A percentile compares a stretch with the other conserved stretches of the same genome.
These are phyloP conservation scores for Russula brevipes DNA, from an alignment of 768 basidiomycete genomes.

Conservation along the genomic window DNA sequence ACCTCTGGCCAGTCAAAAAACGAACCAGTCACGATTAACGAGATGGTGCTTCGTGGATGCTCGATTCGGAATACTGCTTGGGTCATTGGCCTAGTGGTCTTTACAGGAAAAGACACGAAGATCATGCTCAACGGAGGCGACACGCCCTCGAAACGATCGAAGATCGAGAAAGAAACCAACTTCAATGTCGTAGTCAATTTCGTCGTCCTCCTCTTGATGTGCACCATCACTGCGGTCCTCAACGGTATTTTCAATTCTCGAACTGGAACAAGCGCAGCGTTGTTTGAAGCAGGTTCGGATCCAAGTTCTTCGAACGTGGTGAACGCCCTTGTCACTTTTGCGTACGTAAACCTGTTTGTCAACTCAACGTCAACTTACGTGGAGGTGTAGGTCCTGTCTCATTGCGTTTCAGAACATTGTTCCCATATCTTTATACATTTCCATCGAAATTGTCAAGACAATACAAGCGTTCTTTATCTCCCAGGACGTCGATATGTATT, in stretches of 20 bases:
- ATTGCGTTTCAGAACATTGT: slow-evolving; percentile 98
- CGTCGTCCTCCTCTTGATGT: slow-evolving; percentile 68
- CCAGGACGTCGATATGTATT: slow-evolving; percentile 96
- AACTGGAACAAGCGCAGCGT: slow-evolving; percentile 57
- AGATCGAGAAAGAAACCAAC: slow-evolving; percentile 98
- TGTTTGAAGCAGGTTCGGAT: slow-evolving; percentile 65
- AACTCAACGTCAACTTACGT: neutral
- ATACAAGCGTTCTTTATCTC: slow-evolving; percentile 96
- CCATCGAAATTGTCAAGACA: slow-evolving; percentile 97
- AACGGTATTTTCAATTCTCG: slow-evolving; percentile 65
- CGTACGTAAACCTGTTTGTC: slow-evolving; percentile 47
- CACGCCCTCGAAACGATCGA: slow-evolving; percentile 93
- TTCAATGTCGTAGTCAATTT: slow-evolving; percentile 98
- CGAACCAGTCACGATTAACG: slow-evolving; percentile 83
- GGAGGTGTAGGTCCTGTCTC: slow-evolving; percentile 64
- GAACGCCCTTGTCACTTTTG: slow-evolving; percentile 85
- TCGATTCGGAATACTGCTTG: slow-evolving; percentile 84
- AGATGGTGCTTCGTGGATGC: slow-evolving; percentile 88
- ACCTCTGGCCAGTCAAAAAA: slow-evolving; percentile 47
- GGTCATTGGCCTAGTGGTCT: slow-evolving; percentile 91
- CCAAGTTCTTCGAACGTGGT: slow-evolving; percentile 56
- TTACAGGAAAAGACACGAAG: slow-evolving; percentile 90
- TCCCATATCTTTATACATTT: slow-evolving; percentile 93
- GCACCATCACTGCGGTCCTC: slow-evolving; percentile 66
- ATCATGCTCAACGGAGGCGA: slow-evolving; percentile 90